Conservation (phyloP, 495 filamentous ascomycete species). For the Xylaria longipes region DNA sequence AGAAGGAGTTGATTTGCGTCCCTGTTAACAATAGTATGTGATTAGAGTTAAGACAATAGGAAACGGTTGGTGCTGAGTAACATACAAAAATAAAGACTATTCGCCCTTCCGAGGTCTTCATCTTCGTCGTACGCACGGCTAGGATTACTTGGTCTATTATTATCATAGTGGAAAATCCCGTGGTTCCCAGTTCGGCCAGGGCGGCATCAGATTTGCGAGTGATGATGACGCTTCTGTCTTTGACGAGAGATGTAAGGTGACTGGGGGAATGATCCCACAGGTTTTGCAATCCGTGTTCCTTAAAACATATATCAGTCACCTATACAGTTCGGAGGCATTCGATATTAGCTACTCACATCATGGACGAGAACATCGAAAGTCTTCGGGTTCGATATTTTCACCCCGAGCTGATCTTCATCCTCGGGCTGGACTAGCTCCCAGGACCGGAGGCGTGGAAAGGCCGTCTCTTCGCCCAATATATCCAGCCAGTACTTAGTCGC, state of each 20-base stretch:
- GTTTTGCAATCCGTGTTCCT: conserved; percentile 15
- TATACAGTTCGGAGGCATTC: not conserved
- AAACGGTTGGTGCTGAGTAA: too few relatives aligned
- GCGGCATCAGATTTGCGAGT: conserved; percentile 25
- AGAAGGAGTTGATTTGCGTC: too few relatives aligned
- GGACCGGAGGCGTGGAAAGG: conserved; percentile 27
- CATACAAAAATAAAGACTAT: too few relatives aligned
- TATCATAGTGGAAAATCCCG: conserved; percentile 11
- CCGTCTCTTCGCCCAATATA: conserved; percentile 23
- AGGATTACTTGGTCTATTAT: conserved; percentile 17
- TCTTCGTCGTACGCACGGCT: conserved; percentile 8
- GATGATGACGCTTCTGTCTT: conserved; percentile 23
- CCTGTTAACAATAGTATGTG: too few relatives aligned
- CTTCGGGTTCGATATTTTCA: not conserved
- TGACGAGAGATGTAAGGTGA: not conserved
- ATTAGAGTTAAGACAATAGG: too few relatives aligned
- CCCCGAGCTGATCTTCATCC: conserved; percentile 12
- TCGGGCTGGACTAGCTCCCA: conserved; percentile 13
- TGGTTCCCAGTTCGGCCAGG: not conserved
- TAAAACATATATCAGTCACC: not conserved
- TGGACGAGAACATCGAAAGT: conserved; percentile 29
- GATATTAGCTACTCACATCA: not conserved
- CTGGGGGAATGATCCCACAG: conserved; percentile 5
- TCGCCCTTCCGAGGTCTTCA: not conserved
- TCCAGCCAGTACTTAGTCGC: conserved; percentile 26